Base-by-base conservation (phyloP, 805 yeast species). In the Yamadazyma takamatsuzukensis region DNA sequence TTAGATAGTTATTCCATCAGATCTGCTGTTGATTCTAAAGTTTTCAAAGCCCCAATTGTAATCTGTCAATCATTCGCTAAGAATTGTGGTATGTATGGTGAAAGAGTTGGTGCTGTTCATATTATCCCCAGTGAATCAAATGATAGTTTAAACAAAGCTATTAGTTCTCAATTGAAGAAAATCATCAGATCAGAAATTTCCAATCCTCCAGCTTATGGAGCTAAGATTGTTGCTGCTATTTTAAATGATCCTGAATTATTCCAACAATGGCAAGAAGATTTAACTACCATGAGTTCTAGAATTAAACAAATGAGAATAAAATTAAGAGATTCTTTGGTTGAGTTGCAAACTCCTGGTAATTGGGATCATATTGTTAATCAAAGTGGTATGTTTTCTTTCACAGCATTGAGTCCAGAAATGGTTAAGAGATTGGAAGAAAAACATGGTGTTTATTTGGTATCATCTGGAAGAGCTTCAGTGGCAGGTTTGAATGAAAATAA, bases 21-120 rank as follows among this genome's bases (percentile, higher is more conserved):
- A 45, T 63, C 70, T 31, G 88, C 87, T 41, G 69, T 81, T 32
- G 46, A 56, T 39, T 44, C 52, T 34, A 53, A 55, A 28, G 33
- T 38, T 11, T 43, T 64, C 38, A 39, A 47, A 18, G 43, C 60
- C 11, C 62, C 62, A 28, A 54, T 56, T 34, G 51, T 86, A 19
- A 74, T 90, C 37, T 88, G 96, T 63, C 98, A 90, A 70, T 88
- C 96, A 7, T 90, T 90, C 61, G 96, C 97, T 36, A 90, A 90
- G 62, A 90, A 93, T 64, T 84, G 84, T 53, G 97, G 97, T 45
- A 81, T 90, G 78, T 90, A 90, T 56, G 97, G 97, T 59, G 97
- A 90, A 70, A 83, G 98, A 69, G 87, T 83, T 21, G 98, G 98
- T 42, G 94, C 93, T 16, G 74, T 90, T 59, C 96, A 89, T 54